phyloP scores from a whole-genome alignment of 2,329 filamentous ascomycete species.

The Verticillium alfalfae region DNA sequence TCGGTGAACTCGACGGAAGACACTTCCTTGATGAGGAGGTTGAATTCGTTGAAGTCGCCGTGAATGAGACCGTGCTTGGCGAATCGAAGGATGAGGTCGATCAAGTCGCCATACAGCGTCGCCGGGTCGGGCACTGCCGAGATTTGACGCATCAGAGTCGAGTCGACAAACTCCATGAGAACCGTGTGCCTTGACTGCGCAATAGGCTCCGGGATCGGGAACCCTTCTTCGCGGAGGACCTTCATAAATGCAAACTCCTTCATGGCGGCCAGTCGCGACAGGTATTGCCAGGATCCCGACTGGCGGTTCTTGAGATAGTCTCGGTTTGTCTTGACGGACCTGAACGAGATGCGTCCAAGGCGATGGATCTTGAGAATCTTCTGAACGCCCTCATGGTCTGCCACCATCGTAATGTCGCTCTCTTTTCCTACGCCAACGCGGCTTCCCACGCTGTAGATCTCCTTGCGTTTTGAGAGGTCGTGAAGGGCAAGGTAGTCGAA shows the following conservation, averaged over 20 bases:
- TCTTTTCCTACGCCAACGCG: constrained; percentile 97
- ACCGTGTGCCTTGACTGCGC: constrained; percentile 92
- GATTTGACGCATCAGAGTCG: constrained; percentile 86
- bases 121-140: constrained; percentile 77
- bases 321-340: constrained; percentile 90
- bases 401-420: constrained; percentile 93
- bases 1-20: constrained; percentile 25
- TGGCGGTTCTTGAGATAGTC: constrained; percentile 83
- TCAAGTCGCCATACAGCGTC: constrained; percentile 83
- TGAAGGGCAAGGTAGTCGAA: constrained; percentile 97
- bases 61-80: constrained; percentile 89
- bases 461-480: constrained; percentile 72
- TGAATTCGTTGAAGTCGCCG: constrained; percentile 99
- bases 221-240: constrained; percentile 74
- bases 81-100: constrained; percentile 76
- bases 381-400: constrained; percentile 70
- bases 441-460: constrained; percentile 87
- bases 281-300: constrained; percentile 95
- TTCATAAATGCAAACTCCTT: constrained; percentile 96
- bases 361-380: constrained; percentile 92
- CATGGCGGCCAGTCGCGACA: constrained; percentile 84
- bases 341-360: constrained; percentile 91
- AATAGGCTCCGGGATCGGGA: constrained; percentile 83
- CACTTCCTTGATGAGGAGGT: constrained; percentile 85
- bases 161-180: constrained; percentile 90